A percentile compares a stretch with the other conserved stretches of the same genome.
Evolutionary conservation across 192 early-diverging fungal genomes (phyloP).

Genomic region (Oehlia diaphana): DNA sequence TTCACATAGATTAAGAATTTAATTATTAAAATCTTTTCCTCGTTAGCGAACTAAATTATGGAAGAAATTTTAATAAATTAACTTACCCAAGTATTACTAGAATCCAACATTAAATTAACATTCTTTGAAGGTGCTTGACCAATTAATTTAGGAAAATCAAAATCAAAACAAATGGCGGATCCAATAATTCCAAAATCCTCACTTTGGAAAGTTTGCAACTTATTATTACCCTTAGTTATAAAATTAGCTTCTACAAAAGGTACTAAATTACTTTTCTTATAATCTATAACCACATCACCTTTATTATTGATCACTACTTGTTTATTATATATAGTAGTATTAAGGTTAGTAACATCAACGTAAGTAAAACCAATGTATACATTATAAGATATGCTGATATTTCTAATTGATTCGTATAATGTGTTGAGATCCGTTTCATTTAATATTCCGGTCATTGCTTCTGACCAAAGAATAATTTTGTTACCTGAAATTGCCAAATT

Average conservation of each 20-base stretch:
- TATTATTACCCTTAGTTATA: conserved; percentile 33
- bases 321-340: conserved; percentile 35
- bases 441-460: background rate
- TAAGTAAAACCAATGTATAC: conserved; percentile 38
- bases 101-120: conserved; percentile 48
- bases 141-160: conserved; percentile 34
- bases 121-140: conserved; percentile 43
- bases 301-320: conserved; percentile 36
- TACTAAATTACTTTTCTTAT: conserved; percentile 48
- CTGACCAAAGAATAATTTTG: conserved; percentile 42
- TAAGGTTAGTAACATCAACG: background rate
- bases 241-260: conserved; percentile 38
- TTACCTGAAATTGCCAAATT: conserved; percentile 32
- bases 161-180: too few species aligned
- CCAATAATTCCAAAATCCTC: conserved; percentile 44
- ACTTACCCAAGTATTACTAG: conserved; percentile 49
- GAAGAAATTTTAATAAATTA: background rate
- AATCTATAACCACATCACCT: conserved; percentile 41
- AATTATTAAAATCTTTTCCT: background rate
- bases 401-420: conserved; percentile 23
- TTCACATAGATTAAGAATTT: background rate
- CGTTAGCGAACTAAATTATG: too few species aligned
- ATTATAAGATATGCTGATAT: conserved; percentile 36
- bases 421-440: background rate
- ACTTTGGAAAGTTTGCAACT: conserved; percentile 37